Base-by-base conservation (phyloP, 2,329 filamentous ascomycete species). In the Aspergillus sp. region DNA sequence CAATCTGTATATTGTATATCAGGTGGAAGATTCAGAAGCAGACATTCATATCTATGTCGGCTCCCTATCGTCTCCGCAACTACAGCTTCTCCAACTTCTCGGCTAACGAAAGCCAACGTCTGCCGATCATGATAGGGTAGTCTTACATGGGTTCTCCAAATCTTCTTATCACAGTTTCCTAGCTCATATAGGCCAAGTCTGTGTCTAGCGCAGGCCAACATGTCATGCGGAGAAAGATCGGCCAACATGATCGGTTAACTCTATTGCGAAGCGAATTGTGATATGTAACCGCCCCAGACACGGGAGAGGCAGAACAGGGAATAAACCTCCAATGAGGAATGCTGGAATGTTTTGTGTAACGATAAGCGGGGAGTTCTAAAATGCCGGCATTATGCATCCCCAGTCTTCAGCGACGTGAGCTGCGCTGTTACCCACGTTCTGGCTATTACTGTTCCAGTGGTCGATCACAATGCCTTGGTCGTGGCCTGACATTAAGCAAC, bases 281-380 rank as follows among this genome's bases (percentile, higher is more conserved):
- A 12, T 15, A 31, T 6, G 15, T 45, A 37, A 7, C 21, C 41
- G 21, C 21, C 9, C 11, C 41, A 21, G 21, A 23, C 2, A 45
- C 41, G 12, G 40, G 0, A 17, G 19, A 12, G 7, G 9, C 9
- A 31, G 27, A 31, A 31, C 27, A 31, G 35, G 14, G 35, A 37
- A 37, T 7, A 1, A 11, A 9, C 27, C 9, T 11, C 27, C 35
- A 37, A 37, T 14, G 12, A 37, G 35, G 35, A n/a, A 37, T n/a
- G 5, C 6, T n/a, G 35, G 33, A 37, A 37, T 37, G 24, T 4
- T 19, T 19, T 47, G 52, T 41, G 52, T 48, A 41, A 55, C 44
- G 52, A 55, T 55, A 55, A 55, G 52, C 52, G 23, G 31, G 33
- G 23, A 41, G 21, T 9, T 49, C 43, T 52, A 41, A 41, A 55